Evolutionary conservation across 1,139 yeast genomes (phyloP), one percentile per base, ranked within the genome.

Genomic region (Zygoascus sp.): DNA sequence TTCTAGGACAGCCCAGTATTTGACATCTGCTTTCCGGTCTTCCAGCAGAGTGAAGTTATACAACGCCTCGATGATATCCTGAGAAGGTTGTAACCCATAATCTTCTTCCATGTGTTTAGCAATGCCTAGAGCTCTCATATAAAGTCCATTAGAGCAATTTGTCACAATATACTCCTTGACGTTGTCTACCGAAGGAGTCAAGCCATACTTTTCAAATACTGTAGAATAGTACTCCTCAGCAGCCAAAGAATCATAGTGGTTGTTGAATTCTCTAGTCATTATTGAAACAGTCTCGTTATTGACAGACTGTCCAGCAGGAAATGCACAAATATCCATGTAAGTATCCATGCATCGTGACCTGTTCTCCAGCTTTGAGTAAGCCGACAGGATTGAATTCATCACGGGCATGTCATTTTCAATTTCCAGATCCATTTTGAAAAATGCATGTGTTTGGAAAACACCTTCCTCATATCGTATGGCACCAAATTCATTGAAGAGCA

Each of bases 211-310:
- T 34, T 70, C 70, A 0, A 83, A 74, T 40, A 85, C 63, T 49
- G 76, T 76, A 49, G 77, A 72, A 84, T 90, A 86, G 49, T 92
- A 78, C 40, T 74, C 70, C 45, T 75, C 77, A 4, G 82, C 87
- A 50, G 81, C 80, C 5, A 72, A 68, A 50, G 84, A 64, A 16
- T 46, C 42, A 25, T 81, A 80, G 6, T 57, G 52, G 52, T 79
- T 76, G 8, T 88, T 80, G 50, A 80, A 73, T 0, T 84, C 76
- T 59, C 81, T 81, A 51, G 86, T 63, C 86, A 86, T 81, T 57
- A 82, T 80, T 42, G 80, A 76, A n/a, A 81, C 74, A 0, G 90
- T 79, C 32, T 81, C 82, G 50, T 80, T 78, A 56, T 84, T 77
- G n/a, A 82, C 70, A 6, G 74, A 69, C 42, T 69, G 68, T 1